Percentiles rank a stretch among this genome's conserved stretches.
phyloP scores from a whole-genome alignment of 371 early-diverging fungal species.

The Lichtheimia hyalospora region DNA sequence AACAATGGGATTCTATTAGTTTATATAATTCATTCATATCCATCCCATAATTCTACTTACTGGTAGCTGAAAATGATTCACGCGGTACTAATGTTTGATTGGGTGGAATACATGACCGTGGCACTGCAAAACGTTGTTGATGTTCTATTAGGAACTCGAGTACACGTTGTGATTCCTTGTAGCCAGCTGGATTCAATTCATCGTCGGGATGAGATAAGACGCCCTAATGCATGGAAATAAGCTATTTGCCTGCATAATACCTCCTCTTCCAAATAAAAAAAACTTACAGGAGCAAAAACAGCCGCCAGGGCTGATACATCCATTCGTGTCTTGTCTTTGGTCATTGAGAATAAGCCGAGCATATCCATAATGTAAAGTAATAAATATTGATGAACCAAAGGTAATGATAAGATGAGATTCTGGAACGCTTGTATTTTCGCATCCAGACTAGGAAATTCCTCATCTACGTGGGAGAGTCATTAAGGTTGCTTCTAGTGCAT shows the following conservation, averaged over 20 bases:
- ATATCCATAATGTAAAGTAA: constrained; percentile 62
- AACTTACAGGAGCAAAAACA: constrained; percentile 60
- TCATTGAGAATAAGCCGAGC: constrained; percentile 50
- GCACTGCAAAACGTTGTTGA: constrained; percentile 30
- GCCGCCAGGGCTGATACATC: constrained; percentile 56
- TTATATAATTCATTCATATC: neutral
- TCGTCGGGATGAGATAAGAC: constrained; percentile 60
- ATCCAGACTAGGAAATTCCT: constrained; percentile 35
- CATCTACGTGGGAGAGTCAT: constrained; percentile 8
- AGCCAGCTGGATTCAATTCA: constrained; percentile 57
- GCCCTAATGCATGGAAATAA: constrained; percentile 17
- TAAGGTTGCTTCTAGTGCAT: no score
- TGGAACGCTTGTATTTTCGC: constrained; percentile 54
- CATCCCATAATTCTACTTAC: no score
- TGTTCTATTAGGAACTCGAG: constrained; percentile 58
- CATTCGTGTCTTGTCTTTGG: constrained; percentile 57
- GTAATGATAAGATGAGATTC: constrained; percentile 50
- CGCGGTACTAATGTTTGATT: constrained; percentile 1
- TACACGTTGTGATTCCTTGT: constrained; percentile 60
- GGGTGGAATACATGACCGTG: constrained; percentile 15
- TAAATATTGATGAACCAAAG: constrained; percentile 54
- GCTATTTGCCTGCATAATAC: neutral
- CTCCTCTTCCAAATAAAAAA: neutral
- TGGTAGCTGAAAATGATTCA: constrained; percentile 3
- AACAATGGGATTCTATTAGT: neutral